These are phyloP conservation scores for Ogataea methylovora DNA, from an alignment of 805 yeast genomes.

Conservation along the genomic window DNA sequence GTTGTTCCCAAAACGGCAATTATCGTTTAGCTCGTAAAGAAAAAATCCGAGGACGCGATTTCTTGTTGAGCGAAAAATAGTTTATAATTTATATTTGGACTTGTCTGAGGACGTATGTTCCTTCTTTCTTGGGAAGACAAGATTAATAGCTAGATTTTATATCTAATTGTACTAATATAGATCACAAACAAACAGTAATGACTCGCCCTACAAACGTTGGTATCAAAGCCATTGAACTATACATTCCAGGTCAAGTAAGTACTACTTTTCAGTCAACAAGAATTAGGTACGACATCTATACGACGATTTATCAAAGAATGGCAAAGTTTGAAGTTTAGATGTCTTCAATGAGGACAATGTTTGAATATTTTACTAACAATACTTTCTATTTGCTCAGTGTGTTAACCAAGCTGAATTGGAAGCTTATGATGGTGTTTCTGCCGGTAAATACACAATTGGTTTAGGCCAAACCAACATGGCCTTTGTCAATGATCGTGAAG, in stretches of 20 bases:
- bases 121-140: too few relatives aligned
- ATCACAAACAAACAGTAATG: constrained; percentile 10
- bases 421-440: constrained; percentile 72
- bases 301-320: background rate
- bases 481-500: constrained; percentile 95
- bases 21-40: too few relatives aligned
- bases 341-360: too few relatives aligned
- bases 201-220: constrained; percentile 78
- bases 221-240: constrained; percentile 92
- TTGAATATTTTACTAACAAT: too few relatives aligned
- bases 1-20: too few relatives aligned
- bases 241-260: constrained; percentile 70
- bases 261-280: background rate
- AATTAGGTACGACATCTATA: too few relatives aligned
- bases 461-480: constrained; percentile 98
- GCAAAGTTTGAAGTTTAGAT: too few relatives aligned
- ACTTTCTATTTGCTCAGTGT: constrained; percentile 24
- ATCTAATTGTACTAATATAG: background rate
- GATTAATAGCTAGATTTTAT: too few relatives aligned
- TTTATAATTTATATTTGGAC: too few relatives aligned
- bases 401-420: constrained; percentile 90
- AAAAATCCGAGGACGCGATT: too few relatives aligned
- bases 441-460: constrained; percentile 97
- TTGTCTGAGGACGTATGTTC: too few relatives aligned
- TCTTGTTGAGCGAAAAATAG: too few relatives aligned